Conservation (phyloP, 2,329 filamentous ascomycete genomes). For the Orbilia javanica region DNA sequence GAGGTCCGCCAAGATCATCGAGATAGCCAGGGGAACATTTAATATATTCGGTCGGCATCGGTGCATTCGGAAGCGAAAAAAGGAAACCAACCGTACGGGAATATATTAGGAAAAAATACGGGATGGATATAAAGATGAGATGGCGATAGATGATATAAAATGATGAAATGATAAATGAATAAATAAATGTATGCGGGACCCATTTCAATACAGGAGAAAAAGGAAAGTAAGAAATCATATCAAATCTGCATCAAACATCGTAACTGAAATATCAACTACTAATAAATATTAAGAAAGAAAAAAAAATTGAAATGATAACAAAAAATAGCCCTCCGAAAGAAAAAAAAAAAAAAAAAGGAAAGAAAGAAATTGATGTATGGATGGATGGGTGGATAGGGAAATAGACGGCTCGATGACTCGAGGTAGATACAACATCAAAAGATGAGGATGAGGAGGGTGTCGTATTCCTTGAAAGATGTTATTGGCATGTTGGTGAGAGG, state of each 20-base stretch:
- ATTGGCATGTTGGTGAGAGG: constrained; percentile 33
- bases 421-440: constrained; percentile 12
- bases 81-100: not conserved
- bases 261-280: constrained; percentile 6
- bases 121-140: not conserved
- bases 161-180: constrained; percentile 17
- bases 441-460: constrained; percentile 27
- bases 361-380: no score
- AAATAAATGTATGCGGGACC: constrained; percentile 19
- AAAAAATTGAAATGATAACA: not conserved
- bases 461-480: constrained; percentile 14
- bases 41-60: constrained; percentile 28
- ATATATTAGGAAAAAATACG: not conserved
- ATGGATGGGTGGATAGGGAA: not conserved
- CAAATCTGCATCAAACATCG: constrained; percentile 19
- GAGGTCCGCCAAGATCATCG: not conserved
- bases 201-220: constrained; percentile 43
- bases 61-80: no score
- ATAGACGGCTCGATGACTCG: not conserved
- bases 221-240: constrained; percentile 14
- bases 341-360: no score
- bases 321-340: not conserved
- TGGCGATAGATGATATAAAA: not conserved
- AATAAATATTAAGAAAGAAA: not conserved
- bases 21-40: not conserved